Base-by-base conservation (phyloP, 2,329 filamentous ascomycete genomes). In the Cladophialophora exuberans region DNA sequence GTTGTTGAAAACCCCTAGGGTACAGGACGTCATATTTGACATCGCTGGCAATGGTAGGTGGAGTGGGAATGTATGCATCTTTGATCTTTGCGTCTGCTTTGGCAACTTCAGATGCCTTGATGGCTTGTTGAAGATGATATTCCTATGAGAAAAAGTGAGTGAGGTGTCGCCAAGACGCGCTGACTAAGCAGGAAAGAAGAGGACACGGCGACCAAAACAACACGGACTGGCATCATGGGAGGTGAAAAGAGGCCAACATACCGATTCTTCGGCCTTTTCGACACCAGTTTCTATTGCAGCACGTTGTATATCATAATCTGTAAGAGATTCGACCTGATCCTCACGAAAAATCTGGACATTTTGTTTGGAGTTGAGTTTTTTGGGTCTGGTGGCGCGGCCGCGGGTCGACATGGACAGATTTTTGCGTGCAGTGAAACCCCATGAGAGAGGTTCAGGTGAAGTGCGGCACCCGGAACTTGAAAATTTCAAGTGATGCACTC, bases 211-310 rank as follows among this genome's bases (percentile, higher is more conserved):
- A 55, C 44, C 42, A 44, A 44, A 47, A 51, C n/a, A n/a, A n/a
- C n/a, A n/a, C n/a, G 28, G 20, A 28, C 35, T 33, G 43, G 48
- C 33, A 13, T 22, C 35, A 20, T 43, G 28, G 18, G 26, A 53
- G 47, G 54, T 47, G 47, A 47, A 31, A 26, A 28, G 31, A 42
- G 46, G 17, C 39, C 23, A 64, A 89, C 91, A 85, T 76, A 97
- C 94, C 78, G 93, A 93, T 84, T 97, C 92, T 77, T 99, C 94
- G 63, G 86, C 89, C 72, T 96, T 92, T 76, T 99, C 94, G 67
- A 99, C 94, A 75, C 94, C 94, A 64, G 92, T 97, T 71, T 94
- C 91, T 71, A 97, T 90, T 69, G 87, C 90, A 71, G 88, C 87
- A 65, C 88, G 88, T 71, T 93, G 86, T 67, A 89, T 84, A 64